A percentile compares a stretch with the other conserved stretches of the same genome.
Conservation (phyloP, 495 filamentous ascomycete species). For the Hyaloscypha variabilis region DNA sequence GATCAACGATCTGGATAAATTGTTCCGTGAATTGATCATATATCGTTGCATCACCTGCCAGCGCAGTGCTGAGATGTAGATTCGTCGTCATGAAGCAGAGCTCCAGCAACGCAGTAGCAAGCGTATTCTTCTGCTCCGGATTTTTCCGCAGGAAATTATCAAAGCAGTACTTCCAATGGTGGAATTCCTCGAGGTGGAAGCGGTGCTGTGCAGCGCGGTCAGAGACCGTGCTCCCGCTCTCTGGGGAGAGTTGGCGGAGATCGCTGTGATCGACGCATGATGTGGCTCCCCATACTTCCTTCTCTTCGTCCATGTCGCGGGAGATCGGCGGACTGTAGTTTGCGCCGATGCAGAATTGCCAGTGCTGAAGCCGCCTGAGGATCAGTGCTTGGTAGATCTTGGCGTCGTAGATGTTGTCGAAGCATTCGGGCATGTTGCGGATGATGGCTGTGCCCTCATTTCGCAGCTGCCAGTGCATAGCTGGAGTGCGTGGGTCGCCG, state of each 20-base stretch:
- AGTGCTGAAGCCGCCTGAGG: slow-evolving; percentile 9
- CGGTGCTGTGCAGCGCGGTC: not conserved
- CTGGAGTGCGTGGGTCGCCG: slow-evolving; percentile 4
- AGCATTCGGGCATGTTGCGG: slow-evolving; percentile 11
- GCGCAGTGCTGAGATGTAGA: slow-evolving; percentile 1
- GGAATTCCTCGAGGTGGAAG: slow-evolving; percentile 3
- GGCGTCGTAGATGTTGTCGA: slow-evolving; percentile 8
- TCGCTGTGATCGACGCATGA: not conserved
- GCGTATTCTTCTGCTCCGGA: not conserved
- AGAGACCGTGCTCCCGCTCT: not conserved
- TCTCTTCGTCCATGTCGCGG: not conserved
- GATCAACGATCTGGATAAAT: slow-evolving; percentile 13
- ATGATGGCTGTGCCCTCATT: slow-evolving; percentile 7
- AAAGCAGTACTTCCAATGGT: slow-evolving; percentile 3
- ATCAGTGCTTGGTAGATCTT: slow-evolving; percentile 16
- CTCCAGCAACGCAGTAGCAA: slow-evolving; percentile 1
- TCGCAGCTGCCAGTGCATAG: not conserved
- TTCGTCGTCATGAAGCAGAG: not conserved
- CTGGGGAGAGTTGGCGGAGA: not conserved
- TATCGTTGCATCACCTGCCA: not conserved
- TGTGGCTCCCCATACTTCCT: not conserved
- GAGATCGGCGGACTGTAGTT: not conserved
- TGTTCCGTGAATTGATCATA: slow-evolving; percentile 15
- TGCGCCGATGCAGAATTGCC: not conserved
- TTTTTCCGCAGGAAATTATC: not conserved